Evolutionary conservation across 148 eudicot species (phyloP).

Genomic region (Nepenthes mirabilis): DNA sequence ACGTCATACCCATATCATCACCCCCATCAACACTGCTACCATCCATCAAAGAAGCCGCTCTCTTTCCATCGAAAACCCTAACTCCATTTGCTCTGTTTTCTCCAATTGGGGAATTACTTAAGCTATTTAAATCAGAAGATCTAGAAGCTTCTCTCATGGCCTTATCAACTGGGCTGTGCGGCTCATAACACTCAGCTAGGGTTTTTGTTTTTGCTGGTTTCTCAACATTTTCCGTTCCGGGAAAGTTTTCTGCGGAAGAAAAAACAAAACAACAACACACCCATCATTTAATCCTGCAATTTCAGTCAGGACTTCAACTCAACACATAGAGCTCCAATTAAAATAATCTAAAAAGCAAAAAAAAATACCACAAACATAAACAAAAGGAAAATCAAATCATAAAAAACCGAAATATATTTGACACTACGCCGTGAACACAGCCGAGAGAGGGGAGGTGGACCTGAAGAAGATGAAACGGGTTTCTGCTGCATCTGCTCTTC

Average conservation of each 20-base stretch:
- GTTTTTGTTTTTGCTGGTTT: constrained; percentile 5
- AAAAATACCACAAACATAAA: too few relatives aligned
- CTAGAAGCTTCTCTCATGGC: not conserved
- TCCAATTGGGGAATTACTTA: constrained; percentile 1
- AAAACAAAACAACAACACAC: too few relatives aligned
- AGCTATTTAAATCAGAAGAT: not conserved
- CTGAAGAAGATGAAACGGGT: too few relatives aligned
- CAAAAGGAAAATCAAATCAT: too few relatives aligned
- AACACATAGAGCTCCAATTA: too few relatives aligned
- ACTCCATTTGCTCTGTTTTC: constrained; percentile 5
- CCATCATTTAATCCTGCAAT: too few relatives aligned
- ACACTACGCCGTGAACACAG: too few relatives aligned
- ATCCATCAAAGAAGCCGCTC: constrained; percentile 2
- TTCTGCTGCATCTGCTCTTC: too few relatives aligned
- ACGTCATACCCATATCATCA: constrained; percentile 4
- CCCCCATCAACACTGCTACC: constrained; percentile 1
- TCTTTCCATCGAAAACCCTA: constrained; percentile 8
- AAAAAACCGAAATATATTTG: too few relatives aligned
- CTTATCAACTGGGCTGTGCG: not conserved
- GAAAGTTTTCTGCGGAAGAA: not conserved
- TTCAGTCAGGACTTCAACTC: too few relatives aligned
- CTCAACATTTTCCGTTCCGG: not conserved
- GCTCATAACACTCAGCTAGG: constrained; percentile 7
- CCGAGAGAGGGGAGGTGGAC: too few relatives aligned
- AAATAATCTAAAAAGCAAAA: too few relatives aligned